Evolutionary conservation across 2,329 filamentous ascomycete genomes (phyloP), one percentile per base, ranked within the genome.

Genomic region (Leptographium flavum): DNA sequence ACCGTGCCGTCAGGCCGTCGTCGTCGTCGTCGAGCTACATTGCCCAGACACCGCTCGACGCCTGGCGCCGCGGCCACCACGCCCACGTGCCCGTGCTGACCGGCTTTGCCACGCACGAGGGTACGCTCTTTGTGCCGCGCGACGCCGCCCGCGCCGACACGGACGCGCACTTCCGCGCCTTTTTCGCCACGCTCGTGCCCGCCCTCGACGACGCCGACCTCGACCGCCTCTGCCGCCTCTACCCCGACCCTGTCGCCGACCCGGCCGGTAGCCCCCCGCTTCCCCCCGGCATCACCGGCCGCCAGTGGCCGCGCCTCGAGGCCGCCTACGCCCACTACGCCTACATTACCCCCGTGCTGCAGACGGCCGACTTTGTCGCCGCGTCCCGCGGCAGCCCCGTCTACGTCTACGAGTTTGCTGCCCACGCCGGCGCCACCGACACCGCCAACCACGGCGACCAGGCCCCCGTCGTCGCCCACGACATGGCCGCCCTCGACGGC

Each of bases 51-150:
- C 80, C 81, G 3, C 65, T 81, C 13, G 63, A 68, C n/a, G 67
- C 70, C n/a, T 81, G 76, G 76, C 57, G 64, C 23, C 11, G 61
- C 68, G 1, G 64, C 69, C 1, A 63, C 15, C 74, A 69, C 56
- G 66, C 79, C 52, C 67, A 68, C 50, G 65, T 80, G 8, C 75
- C 78, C 8, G 69, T 86, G 41, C 61, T 87, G 41, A 83, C 79
- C 0, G 81, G 81, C 8, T 86, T 79, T 64, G 80, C 79, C 59
- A 73, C 75, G 33, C 78, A 85, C 54, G 82, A 87, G 58, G 82
- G 81, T 15, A 70, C 76, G 1, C 58, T 67, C 32, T 86, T 85
- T 55, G 72, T 84, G 1, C 71, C 78, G 0, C 21, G 38, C 17
- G 42, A 45, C 41, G 27, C 21, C 4, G 58, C 63, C 14, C 53